Percentiles rank a stretch among this genome's conserved stretches.
Evolutionary conservation across 2,329 filamentous ascomycete genomes (phyloP).

Genomic region (Helicocarpus griseus): DNA sequence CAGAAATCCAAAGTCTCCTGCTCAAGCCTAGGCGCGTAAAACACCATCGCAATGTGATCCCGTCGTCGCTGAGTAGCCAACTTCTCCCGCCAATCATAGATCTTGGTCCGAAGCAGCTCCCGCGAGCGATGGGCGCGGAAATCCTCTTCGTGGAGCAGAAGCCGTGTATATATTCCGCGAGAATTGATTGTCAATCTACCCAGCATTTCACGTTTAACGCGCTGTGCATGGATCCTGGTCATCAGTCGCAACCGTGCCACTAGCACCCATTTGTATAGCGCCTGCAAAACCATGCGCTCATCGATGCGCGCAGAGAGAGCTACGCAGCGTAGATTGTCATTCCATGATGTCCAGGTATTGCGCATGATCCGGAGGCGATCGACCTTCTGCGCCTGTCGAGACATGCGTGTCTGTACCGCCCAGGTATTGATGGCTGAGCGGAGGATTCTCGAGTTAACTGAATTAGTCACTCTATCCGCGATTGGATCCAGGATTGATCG

Average conservation of each 20-base stretch:
- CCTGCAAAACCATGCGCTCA: slow-evolving; percentile 45
- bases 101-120: slow-evolving; percentile 25
- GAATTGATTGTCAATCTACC: slow-evolving; percentile 31
- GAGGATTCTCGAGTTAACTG: slow-evolving; percentile 37
- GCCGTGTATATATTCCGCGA: slow-evolving; percentile 26
- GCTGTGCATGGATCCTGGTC: slow-evolving; percentile 30
- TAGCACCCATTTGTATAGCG: slow-evolving; percentile 54
- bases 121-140: slow-evolving; percentile 24
- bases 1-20: slow-evolving; percentile 32
- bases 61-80: slow-evolving; percentile 30
- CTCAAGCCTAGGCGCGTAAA: slow-evolving; percentile 32
- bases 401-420: slow-evolving; percentile 36
- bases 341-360: slow-evolving; percentile 53
- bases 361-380: slow-evolving; percentile 45
- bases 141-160: slow-evolving; percentile 28
- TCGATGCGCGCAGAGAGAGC: slow-evolving; percentile 45
- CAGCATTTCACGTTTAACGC: slow-evolving; percentile 30
- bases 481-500: slow-evolving; percentile 35
- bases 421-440: slow-evolving; percentile 41
- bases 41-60: slow-evolving; percentile 33
- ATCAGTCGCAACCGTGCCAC: slow-evolving; percentile 36
- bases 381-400: slow-evolving; percentile 40
- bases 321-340: slow-evolving; percentile 48
- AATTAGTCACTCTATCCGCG: slow-evolving; percentile 33
- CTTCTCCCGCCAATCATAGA: slow-evolving; percentile 29